Base-by-base conservation (phyloP, 371 early-diverging fungal genomes). In the Mortierella sp. region DNA sequence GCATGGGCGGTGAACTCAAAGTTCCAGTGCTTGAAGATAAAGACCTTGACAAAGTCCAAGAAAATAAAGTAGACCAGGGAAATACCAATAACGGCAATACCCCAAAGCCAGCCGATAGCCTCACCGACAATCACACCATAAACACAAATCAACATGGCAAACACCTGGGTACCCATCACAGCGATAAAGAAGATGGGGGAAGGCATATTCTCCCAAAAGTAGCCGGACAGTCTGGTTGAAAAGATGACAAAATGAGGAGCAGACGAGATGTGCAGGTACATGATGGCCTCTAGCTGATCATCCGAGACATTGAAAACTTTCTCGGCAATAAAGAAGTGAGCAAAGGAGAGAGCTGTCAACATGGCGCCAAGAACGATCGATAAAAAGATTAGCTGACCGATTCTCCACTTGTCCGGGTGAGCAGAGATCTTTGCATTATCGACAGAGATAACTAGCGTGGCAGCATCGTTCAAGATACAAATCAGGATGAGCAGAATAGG, bases 231-330 rank as follows among this genome's bases (percentile, higher is more conserved):
- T 68, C 97, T 91, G 10, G 97, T 97, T 12, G 96, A 95, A 82
- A 97, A 97, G 81, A 97, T 97, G 35, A 96, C 95, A 86, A 97
- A 97, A 83, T 97, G 96, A 37, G 97, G 97, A 51, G 93, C 93
- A 7, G 92, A 94, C 17, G 94, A 94, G 67, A 95, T 92, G 72
- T 95, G 91, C 61, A 95, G 85, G 83, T 95, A 95, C 88, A 95
- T 93, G 84, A 95, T 89, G 55, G 93, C 86, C 75, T 93, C 83
- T 64, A 92, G 76, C 63, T 85, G 70, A 0, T 7, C 53, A 0
- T 34, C 51, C 12, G 51, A n/a, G 12, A 75, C 70, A 19, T 62
- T 2, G 43, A 70, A 62, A 23, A 75, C 58, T 26, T 70, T 62
- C 0, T 58, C 37, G 17, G 76, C 70, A 22, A 91, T 77, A 66